phyloP scores from a whole-genome alignment of 805 yeast genomes.

The Pichia manshurica region DNA sequence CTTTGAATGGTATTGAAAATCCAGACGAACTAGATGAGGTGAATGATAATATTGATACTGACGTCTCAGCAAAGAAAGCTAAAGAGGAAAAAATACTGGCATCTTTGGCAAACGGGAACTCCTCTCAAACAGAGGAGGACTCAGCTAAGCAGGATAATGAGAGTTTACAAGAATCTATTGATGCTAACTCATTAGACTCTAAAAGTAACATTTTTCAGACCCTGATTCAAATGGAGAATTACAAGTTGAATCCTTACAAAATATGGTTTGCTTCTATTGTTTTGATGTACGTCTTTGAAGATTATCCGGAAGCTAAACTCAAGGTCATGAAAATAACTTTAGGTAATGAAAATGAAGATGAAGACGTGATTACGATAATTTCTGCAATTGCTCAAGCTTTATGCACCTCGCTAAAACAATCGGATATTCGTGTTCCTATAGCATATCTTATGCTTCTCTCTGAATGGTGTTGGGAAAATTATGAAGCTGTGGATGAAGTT shows the following conservation, averaged over 20 bases:
- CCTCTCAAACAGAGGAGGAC: not conserved
- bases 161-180: slow-evolving; percentile 9
- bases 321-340: slow-evolving; percentile 43
- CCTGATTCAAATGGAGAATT: slow-evolving; percentile 69
- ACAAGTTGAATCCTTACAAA: slow-evolving; percentile 76
- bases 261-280: slow-evolving; percentile 77
- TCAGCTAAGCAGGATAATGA: not conserved
- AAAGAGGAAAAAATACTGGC: not conserved
- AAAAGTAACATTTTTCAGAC: slow-evolving; percentile 62
- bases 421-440: slow-evolving; percentile 70
- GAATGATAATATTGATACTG: slow-evolving; percentile 3
- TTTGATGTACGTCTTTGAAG: slow-evolving; percentile 56
- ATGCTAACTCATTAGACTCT: slow-evolving; percentile 28
- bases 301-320: slow-evolving; percentile 42
- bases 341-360: slow-evolving; percentile 59
- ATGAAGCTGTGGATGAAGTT: slow-evolving; percentile 68
- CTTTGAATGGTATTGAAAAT: slow-evolving; percentile 20
- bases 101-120: not conserved
- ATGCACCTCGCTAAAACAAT: slow-evolving; percentile 51
- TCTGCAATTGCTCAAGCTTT: slow-evolving; percentile 76
- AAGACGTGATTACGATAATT: slow-evolving; percentile 60
- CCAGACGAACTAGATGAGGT: not conserved
- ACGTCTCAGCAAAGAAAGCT: not conserved
- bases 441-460: slow-evolving; percentile 73
- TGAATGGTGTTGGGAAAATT: slow-evolving; percentile 74